A percentile compares a stretch with the other conserved stretches of the same genome.
Conservation (phyloP, 2,329 filamentous ascomycete species). For the Aspergillus alliaceus region DNA sequence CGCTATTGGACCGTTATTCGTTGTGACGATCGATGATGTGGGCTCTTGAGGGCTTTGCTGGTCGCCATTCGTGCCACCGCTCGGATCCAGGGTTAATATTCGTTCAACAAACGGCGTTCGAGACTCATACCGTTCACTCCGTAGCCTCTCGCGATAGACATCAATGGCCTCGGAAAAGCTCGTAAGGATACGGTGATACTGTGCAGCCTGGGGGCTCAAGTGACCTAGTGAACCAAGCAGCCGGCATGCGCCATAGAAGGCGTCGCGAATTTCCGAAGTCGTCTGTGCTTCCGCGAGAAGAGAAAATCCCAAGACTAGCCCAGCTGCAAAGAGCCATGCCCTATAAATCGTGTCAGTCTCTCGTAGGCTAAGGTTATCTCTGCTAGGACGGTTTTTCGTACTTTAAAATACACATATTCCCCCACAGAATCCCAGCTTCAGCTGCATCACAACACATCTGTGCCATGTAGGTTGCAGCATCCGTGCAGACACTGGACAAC, state of each 20-base stretch:
- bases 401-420: slow-evolving; percentile 10
- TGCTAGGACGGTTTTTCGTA: not conserved
- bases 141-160: not conserved
- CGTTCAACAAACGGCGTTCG: not conserved
- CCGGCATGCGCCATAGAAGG: not conserved
- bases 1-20: not conserved
- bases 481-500: slow-evolving; percentile 3
- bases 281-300: slow-evolving; percentile 4
- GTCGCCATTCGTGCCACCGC: not conserved
- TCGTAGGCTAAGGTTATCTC: not conserved
- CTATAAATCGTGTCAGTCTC: not conserved
- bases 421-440: not conserved
- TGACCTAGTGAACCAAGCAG: slow-evolving; percentile 2
- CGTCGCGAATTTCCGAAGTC: not conserved
- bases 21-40: not conserved
- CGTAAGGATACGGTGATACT: slow-evolving; percentile 3
- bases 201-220: slow-evolving; percentile 7
- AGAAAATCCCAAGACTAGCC: slow-evolving; percentile 6
- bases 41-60: not conserved
- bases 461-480: slow-evolving; percentile 3
- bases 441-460: slow-evolving; percentile 5
- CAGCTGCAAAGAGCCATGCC: slow-evolving; percentile 8
- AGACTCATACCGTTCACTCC: not conserved
- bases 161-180: slow-evolving; percentile 1
- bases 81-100: not conserved